phyloP scores from a whole-genome alignment of 805 yeast species.

The Hanseniaspora singularis region DNA sequence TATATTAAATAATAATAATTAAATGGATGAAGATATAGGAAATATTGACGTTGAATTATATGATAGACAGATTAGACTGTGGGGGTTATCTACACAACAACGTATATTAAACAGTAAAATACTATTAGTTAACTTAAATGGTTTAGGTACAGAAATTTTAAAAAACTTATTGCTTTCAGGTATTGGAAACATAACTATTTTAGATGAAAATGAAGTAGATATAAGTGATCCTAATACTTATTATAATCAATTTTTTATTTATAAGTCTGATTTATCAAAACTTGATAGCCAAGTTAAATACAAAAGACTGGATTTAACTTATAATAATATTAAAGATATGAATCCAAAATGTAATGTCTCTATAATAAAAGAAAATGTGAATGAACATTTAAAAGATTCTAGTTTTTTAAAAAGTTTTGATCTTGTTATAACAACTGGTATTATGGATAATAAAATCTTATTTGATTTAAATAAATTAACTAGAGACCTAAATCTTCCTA shows the following conservation, averaged over 20 bases:
- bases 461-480: conserved; percentile 42
- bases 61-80: conserved; percentile 85
- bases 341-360: conserved; percentile 64
- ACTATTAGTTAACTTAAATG: conserved; percentile 59
- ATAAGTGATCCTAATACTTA: conserved; percentile 31
- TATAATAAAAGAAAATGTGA: conserved; percentile 27
- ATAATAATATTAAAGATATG: conserved; percentile 50
- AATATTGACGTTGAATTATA: conserved; percentile 84
- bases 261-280: conserved; percentile 33
- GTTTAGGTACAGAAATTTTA: conserved; percentile 67
- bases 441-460: conserved; percentile 32
- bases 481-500: conserved; percentile 46
- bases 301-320: conserved; percentile 42
- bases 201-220: conserved; percentile 56
- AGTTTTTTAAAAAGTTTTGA: conserved; percentile 34
- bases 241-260: conserved; percentile 57
- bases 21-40: conserved; percentile 31
- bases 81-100: conserved; percentile 92
- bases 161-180: conserved; percentile 86
- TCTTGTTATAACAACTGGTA: conserved; percentile 65
- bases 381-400: conserved; percentile 21
- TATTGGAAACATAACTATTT: conserved; percentile 59
- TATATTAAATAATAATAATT: not conserved
- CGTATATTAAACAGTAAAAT: conserved; percentile 60
- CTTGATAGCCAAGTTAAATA: conserved; percentile 16